Evolutionary conservation across 1,139 yeast species (phyloP).

Genomic region (Kurtzmaniella quercitrusa): DNA sequence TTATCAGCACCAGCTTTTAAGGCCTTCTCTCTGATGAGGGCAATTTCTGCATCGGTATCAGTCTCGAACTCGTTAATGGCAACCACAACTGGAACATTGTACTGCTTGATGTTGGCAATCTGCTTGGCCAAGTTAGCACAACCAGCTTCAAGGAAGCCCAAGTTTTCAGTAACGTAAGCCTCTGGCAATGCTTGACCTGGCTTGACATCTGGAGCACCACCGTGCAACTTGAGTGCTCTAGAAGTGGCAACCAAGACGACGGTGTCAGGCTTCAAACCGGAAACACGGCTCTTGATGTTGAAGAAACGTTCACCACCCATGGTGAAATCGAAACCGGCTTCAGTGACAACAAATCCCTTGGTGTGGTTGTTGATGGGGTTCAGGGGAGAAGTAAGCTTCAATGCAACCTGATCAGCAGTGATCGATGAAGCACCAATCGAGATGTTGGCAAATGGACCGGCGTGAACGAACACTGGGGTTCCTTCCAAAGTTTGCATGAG

Average conservation of each 20-base stretch:
- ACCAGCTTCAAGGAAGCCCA: constrained; percentile 60
- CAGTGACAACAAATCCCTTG: constrained; percentile 72
- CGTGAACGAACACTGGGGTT: constrained; percentile 80
- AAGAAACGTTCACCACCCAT: constrained; percentile 88
- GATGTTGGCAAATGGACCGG: constrained; percentile 84
- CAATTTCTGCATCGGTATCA: constrained; percentile 66
- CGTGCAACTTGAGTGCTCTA: constrained; percentile 75
- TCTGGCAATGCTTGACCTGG: constrained; percentile 73
- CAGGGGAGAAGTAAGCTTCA: constrained; percentile 55
- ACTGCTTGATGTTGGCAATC: constrained; percentile 63
- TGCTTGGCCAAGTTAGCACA: constrained; percentile 73
- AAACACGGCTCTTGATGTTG: constrained; percentile 74
- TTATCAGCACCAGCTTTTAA: constrained; percentile 68
- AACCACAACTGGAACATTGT: constrained; percentile 74
- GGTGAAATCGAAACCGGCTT: constrained; percentile 83
- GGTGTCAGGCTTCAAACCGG: constrained; percentile 67
- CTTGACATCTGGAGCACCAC: constrained; percentile 81
- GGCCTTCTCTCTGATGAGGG: constrained; percentile 59
- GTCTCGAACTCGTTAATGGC: constrained; percentile 74
- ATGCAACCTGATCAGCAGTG: constrained; percentile 69
- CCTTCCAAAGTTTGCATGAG: constrained; percentile 85
- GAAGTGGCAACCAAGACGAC: constrained; percentile 79
- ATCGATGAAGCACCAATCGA: constrained; percentile 84
- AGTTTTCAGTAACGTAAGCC: constrained; percentile 64
- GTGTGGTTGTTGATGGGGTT: constrained; percentile 40